Evolutionary conservation across 2,329 filamentous ascomycete species (phyloP).

Genomic region (Diaporthe citriasiana): DNA sequence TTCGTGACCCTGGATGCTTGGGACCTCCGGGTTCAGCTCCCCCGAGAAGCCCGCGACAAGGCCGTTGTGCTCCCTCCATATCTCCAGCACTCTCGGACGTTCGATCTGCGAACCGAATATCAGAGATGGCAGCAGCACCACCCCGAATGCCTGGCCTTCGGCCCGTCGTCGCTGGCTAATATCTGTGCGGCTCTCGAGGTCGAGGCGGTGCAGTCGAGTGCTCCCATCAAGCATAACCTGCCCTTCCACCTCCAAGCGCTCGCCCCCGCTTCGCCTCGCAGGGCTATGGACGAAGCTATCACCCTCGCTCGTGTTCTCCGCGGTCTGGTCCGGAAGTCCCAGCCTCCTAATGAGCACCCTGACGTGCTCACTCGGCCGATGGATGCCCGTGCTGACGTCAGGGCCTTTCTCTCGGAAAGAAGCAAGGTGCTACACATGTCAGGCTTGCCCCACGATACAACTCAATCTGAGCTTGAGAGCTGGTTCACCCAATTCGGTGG

Average conservation of each 20-base stretch:
- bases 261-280: conserved; percentile 92
- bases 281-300: conserved; percentile 97
- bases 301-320: conserved; percentile 93
- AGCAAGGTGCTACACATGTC: conserved; percentile 99
- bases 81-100: conserved; percentile 96
- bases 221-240: conserved; percentile 98
- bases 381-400: conserved; percentile 96
- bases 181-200: conserved; percentile 99
- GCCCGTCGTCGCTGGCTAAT: conserved; percentile 93
- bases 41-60: conserved; percentile 97
- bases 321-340: conserved; percentile 94
- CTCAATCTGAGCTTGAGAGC: conserved; percentile 97
- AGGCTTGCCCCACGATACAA: conserved; percentile 96
- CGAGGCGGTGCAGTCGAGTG: conserved; percentile 96
- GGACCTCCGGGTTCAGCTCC: conserved; percentile 97
- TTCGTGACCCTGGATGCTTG: conserved; percentile 99
- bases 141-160: conserved; percentile 96
- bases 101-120: conserved; percentile 97
- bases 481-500: conserved; percentile 99
- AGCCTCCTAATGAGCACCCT: conserved; percentile 91
- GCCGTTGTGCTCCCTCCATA: conserved; percentile 96
- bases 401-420: conserved; percentile 94
- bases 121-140: conserved; percentile 99
- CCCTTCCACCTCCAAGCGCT: conserved; percentile 98
- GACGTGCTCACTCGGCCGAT: conserved; percentile 96